Percentiles rank a stretch among this genome's conserved stretches.
Evolutionary conservation across 768 basidiomycete genomes (phyloP).

Genomic region (Mycena polygramma): DNA sequence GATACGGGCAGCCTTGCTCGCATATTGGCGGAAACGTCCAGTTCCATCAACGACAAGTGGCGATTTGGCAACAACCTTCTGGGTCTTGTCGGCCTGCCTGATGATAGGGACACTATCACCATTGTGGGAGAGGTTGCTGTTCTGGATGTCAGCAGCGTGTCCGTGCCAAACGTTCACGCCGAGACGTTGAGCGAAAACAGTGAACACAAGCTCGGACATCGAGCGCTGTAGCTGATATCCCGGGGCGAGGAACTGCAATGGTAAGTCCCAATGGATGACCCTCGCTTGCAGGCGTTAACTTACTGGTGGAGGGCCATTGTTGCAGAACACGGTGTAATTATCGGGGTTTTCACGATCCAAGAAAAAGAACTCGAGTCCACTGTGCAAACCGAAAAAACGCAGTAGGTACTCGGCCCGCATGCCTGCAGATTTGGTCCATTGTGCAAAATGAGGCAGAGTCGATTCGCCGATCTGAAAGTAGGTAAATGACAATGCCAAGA

Average conservation of each 20-base stretch:
- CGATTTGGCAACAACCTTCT: slow-evolving; percentile 23
- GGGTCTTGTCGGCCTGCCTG: slow-evolving; percentile 20
- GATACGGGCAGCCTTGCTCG: slow-evolving; percentile 24
- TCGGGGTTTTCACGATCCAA: slow-evolving; percentile 31
- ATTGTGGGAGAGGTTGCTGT: slow-evolving; percentile 19
- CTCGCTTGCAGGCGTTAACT: not conserved
- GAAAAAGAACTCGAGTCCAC: slow-evolving; percentile 31
- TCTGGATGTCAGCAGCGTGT: slow-evolving; percentile 28
- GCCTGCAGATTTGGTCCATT: slow-evolving; percentile 31
- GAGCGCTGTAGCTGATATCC: slow-evolving; percentile 32
- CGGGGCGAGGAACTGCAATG: slow-evolving; percentile 17
- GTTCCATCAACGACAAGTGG: slow-evolving; percentile 32
- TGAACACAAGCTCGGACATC: slow-evolving; percentile 35
- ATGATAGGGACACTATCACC: slow-evolving; percentile 21
- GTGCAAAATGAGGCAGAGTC: slow-evolving; percentile 31
- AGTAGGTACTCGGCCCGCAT: slow-evolving; percentile 30
- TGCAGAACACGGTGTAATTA: slow-evolving; percentile 28
- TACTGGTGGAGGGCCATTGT: slow-evolving; percentile 34
- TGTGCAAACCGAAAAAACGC: slow-evolving; percentile 30
- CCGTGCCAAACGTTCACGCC: slow-evolving; percentile 36
- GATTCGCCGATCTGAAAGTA: slow-evolving; percentile 32
- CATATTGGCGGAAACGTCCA: slow-evolving; percentile 33
- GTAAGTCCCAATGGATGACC: not conserved
- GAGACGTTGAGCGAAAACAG: slow-evolving; percentile 32
- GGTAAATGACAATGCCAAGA: not conserved